Conservation (phyloP, 108 stramenopile genomes). For the Skeletonema potamos region DNA sequence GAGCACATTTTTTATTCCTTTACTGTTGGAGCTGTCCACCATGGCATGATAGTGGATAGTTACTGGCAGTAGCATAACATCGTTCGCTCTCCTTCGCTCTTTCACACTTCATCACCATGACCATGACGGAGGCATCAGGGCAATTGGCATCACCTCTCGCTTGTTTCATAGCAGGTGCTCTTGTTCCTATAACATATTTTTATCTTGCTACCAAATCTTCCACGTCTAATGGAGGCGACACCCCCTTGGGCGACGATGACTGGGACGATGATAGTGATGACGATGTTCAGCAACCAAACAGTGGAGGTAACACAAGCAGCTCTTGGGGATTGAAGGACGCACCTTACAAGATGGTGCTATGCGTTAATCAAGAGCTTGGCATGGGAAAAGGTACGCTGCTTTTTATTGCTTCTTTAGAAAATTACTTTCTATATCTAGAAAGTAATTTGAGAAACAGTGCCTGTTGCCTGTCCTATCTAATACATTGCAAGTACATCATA, state of each 20-base stretch:
- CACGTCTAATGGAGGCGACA: conserved; percentile 2
- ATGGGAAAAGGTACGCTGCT: conserved; percentile 75
- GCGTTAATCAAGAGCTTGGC: conserved; percentile 72
- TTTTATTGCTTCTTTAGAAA: no score
- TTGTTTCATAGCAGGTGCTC: conserved; percentile 42
- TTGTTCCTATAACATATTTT: conserved; percentile 40
- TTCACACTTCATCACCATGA: neutral
- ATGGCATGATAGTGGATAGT: no score
- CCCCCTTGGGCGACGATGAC: conserved; percentile 5
- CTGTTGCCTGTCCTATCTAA: conserved; percentile 20
- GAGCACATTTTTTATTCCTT: no score
- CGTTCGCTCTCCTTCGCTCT: no score
- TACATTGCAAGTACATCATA: conserved; percentile 14
- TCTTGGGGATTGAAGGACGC: conserved; percentile 71
- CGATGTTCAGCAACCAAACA: conserved; percentile 16
- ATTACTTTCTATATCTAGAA: no score
- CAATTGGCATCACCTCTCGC: conserved; percentile 22
- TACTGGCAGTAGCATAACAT: no score
- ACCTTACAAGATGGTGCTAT: conserved; percentile 88
- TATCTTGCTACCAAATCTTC: conserved; percentile 7
- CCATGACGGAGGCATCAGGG: conserved; percentile 5
- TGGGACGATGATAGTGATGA: conserved; percentile 37
- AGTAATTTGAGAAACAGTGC: neutral
- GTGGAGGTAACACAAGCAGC: conserved; percentile 5
- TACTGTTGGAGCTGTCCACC: no score